phyloP scores from a whole-genome alignment of 768 basidiomycete species.

The Clitopilus passeckerianus region DNA sequence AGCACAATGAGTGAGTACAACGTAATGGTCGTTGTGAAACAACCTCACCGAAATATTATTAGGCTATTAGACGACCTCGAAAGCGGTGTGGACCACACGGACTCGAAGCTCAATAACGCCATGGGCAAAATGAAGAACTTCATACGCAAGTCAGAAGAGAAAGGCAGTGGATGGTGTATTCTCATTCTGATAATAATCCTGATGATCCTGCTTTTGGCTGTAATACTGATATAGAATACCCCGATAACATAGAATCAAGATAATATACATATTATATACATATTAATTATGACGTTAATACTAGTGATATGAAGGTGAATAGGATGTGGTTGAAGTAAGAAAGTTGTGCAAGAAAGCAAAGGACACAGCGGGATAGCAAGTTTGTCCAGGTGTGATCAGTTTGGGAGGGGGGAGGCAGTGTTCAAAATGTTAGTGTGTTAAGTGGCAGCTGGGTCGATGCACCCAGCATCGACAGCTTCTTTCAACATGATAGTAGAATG shows the following conservation, averaged over 20 bases:
- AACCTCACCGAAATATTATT: slow-evolving; percentile 1
- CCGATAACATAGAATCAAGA: neutral
- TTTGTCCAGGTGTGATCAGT: neutral
- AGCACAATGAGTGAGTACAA: slow-evolving; percentile 77
- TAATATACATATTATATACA: neutral
- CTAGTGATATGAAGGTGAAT: too few species aligned
- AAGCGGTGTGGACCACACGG: slow-evolving; percentile 63
- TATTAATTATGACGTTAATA: neutral
- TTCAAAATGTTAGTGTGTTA: neutral
- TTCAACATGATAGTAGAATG: slow-evolving; percentile 20
- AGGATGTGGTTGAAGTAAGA: too few species aligned
- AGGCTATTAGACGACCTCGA: slow-evolving; percentile 84
- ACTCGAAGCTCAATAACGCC: slow-evolving; percentile 58
- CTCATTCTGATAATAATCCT: slow-evolving; percentile 79
- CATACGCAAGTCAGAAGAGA: slow-evolving; percentile 84
- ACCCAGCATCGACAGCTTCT: slow-evolving; percentile 25
- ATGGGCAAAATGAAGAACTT: slow-evolving; percentile 74
- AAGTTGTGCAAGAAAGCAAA: neutral
- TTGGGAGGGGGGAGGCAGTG: neutral
- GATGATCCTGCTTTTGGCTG: slow-evolving; percentile 68
- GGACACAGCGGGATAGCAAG: neutral
- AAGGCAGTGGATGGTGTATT: slow-evolving; percentile 88
- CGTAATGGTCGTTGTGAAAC: neutral
- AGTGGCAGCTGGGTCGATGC: neutral
- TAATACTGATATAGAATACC: slow-evolving; percentile 59